phyloP scores from a whole-genome alignment of 192 early-diverging fungal genomes.

The Phycomyces nitens region DNA sequence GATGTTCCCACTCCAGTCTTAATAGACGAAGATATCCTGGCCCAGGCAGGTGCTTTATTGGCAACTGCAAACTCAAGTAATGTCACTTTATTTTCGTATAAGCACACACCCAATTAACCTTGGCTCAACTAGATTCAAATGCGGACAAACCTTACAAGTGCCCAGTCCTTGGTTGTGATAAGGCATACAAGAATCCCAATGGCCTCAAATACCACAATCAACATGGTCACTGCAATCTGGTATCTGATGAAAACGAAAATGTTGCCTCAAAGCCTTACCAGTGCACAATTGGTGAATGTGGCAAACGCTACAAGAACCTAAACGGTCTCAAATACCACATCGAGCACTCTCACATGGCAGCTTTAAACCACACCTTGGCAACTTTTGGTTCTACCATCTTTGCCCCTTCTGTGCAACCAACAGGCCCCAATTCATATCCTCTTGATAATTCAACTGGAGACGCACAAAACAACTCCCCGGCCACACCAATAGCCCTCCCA shows the following conservation, averaged over 20 bases:
- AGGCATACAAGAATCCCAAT: constrained; percentile 98
- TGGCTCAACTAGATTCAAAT: neutral
- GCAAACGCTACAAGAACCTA: constrained; percentile 94
- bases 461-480: neutral
- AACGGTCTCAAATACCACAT: constrained; percentile 96
- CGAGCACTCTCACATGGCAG: constrained; percentile 77
- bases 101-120: neutral
- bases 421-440: neutral
- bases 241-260: constrained; percentile 50
- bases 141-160: constrained; percentile 88
- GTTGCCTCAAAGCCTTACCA: constrained; percentile 65
- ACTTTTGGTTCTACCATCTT: constrained; percentile 30
- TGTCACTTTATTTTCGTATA: neutral
- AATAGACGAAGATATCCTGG: constrained; percentile 38
- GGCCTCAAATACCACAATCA: constrained; percentile 97
- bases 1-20: constrained; percentile 8
- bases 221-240: constrained; percentile 80
- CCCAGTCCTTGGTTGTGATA: constrained; percentile 80
- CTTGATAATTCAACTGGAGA: neutral
- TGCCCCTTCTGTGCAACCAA: neutral
- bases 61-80: constrained; percentile 19
- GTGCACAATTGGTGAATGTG: constrained; percentile 81
- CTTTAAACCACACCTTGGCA: constrained; percentile 33
- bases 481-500: too few species aligned
- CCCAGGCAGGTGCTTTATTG: constrained; percentile 35